phyloP scores from a whole-genome alignment of 1,284 basidiomycete genomes.

The Ceratobasidium sp. region DNA sequence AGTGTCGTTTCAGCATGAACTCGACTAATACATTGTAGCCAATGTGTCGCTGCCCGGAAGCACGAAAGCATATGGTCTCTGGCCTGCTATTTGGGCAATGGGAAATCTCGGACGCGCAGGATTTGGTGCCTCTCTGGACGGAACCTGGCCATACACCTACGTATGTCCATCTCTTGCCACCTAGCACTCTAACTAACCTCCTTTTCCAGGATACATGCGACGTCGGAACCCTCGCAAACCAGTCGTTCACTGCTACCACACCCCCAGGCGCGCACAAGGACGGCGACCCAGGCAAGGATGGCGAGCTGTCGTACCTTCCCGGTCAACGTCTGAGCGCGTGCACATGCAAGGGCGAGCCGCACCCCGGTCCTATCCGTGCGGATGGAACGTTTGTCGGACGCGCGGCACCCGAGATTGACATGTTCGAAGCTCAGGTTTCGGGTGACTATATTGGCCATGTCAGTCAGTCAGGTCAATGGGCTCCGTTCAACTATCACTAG shows the following conservation, averaged over 20 bases:
- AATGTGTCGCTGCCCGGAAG: slow-evolving; percentile 40
- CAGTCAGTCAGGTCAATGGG: slow-evolving; percentile 66
- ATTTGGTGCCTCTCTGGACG: slow-evolving; percentile 61
- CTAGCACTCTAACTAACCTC: background rate
- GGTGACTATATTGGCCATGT: slow-evolving; percentile 54
- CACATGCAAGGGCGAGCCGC: slow-evolving; percentile 57
- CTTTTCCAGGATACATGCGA: slow-evolving; percentile 57
- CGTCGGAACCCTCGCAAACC: slow-evolving; percentile 55
- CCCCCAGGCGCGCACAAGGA: slow-evolving; percentile 40
- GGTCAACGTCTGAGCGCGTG: slow-evolving; percentile 56
- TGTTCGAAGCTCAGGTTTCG: slow-evolving; percentile 44
- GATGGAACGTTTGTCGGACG: slow-evolving; percentile 41
- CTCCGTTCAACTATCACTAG: slow-evolving; percentile 59
- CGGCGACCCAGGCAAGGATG: slow-evolving; percentile 45
- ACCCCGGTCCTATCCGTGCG: slow-evolving; percentile 52
- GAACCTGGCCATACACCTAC: slow-evolving; percentile 54
- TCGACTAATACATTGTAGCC: slow-evolving; percentile 26
- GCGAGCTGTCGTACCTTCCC: slow-evolving; percentile 51
- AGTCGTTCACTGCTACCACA: slow-evolving; percentile 43
- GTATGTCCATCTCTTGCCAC: background rate
- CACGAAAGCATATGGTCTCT: slow-evolving; percentile 60
- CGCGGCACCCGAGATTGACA: slow-evolving; percentile 41
- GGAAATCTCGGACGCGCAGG: slow-evolving; percentile 64
- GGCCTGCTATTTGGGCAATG: slow-evolving; percentile 74
- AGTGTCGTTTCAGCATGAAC: slow-evolving; percentile 20